Conservation (phyloP, 805 yeast species). For the Wickerhamomyces tratensis region DNA sequence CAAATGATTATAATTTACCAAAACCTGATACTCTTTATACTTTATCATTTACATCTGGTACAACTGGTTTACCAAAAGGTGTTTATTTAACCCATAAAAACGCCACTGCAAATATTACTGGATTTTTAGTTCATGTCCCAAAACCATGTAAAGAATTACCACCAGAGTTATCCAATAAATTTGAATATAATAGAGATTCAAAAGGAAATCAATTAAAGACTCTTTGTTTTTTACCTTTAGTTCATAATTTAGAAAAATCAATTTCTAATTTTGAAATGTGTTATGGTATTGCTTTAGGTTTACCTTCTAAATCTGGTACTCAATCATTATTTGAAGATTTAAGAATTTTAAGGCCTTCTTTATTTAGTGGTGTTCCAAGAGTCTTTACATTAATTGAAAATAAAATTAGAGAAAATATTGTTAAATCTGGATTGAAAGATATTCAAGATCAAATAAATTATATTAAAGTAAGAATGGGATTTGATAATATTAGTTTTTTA, state of each 20-base stretch:
- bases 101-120: constrained; percentile 28
- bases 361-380: constrained; percentile 45
- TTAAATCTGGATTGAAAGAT: constrained; percentile 27
- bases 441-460: not conserved
- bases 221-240: constrained; percentile 38
- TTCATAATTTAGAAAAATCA: constrained; percentile 49
- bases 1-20: constrained; percentile 26
- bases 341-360: constrained; percentile 33
- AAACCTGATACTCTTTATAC: constrained; percentile 39
- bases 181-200: constrained; percentile 9
- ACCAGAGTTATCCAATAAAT: constrained; percentile 4
- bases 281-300: constrained; percentile 34
- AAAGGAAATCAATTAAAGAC: constrained; percentile 14
- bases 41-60: constrained; percentile 59
- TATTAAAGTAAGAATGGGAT: constrained; percentile 27
- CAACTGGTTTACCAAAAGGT: constrained; percentile 69
- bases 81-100: constrained; percentile 55
- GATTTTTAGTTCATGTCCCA: constrained; percentile 17
- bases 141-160: constrained; percentile 17
- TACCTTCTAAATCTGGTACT: constrained; percentile 35
- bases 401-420: constrained; percentile 7
- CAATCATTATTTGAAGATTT: constrained; percentile 38
- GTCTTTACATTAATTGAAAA: constrained; percentile 40
- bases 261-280: constrained; percentile 28
- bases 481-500: constrained; percentile 23